A percentile compares a stretch with the other conserved stretches of the same genome.
Evolutionary conservation across 495 filamentous ascomycete species (phyloP).

Genomic region (Baudoinia panamericana): DNA sequence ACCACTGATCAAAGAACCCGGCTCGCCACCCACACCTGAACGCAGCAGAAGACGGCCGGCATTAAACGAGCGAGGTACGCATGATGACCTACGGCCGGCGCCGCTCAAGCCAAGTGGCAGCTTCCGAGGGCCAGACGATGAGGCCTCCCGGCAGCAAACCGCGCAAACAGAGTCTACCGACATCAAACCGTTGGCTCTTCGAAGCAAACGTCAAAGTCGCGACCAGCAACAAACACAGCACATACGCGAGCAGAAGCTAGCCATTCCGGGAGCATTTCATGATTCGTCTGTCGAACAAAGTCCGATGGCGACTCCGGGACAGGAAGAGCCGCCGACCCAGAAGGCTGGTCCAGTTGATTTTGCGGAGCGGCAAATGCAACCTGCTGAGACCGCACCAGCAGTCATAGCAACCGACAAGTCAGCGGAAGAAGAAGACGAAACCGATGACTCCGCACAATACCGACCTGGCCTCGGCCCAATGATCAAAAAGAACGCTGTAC

Average conservation of each 20-base stretch:
- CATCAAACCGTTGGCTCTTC: slow-evolving; percentile 10
- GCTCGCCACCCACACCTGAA: slow-evolving; percentile 8
- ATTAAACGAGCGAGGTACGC: background rate
- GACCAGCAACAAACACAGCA: background rate
- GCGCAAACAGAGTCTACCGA: slow-evolving; percentile 5
- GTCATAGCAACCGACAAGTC: background rate
- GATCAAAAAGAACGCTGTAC: slow-evolving; percentile 71
- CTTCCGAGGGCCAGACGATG: background rate
- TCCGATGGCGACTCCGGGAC: slow-evolving; percentile 7
- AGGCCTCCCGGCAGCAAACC: background rate
- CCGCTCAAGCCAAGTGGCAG: background rate
- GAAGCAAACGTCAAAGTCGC: slow-evolving; percentile 1
- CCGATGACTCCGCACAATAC: slow-evolving; percentile 40
- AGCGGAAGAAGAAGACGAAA: slow-evolving; percentile 14
- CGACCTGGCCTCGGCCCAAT: slow-evolving; percentile 80
- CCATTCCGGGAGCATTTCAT: slow-evolving; percentile 6
- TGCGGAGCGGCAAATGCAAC: no score
- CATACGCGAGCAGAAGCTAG: background rate
- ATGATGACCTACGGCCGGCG: background rate
- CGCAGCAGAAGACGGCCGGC: slow-evolving; percentile 1
- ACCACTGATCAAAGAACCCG: background rate
- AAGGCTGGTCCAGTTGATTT: no score
- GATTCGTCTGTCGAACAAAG: background rate
- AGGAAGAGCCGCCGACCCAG: no score
- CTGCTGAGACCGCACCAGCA: background rate